These are phyloP conservation scores for Salinomyces thailandicus DNA, from an alignment of 2,329 filamentous ascomycete genomes.

Conservation along the genomic window DNA sequence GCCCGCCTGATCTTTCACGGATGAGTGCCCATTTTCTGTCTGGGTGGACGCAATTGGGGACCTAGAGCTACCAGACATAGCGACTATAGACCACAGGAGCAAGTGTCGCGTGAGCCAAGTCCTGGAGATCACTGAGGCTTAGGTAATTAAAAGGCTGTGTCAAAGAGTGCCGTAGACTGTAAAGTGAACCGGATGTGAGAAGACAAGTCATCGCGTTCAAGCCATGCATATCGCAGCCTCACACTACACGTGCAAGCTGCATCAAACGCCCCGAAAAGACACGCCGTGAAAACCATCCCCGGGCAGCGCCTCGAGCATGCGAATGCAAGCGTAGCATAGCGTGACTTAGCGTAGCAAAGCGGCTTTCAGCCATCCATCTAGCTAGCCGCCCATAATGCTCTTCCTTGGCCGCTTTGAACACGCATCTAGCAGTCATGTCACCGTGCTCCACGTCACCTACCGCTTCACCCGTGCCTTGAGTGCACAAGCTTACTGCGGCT, in stretches of 20 bases:
- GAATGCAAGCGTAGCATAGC: background rate
- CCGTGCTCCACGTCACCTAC: background rate
- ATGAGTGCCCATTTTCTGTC: too few relatives aligned
- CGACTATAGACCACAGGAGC: too few relatives aligned
- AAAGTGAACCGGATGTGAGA: too few relatives aligned
- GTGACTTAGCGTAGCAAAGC: too few relatives aligned
- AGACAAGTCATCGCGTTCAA: slow-evolving; percentile 5
- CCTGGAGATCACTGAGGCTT: too few relatives aligned
- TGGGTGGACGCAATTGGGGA: too few relatives aligned
- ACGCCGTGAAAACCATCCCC: slow-evolving; percentile 1
- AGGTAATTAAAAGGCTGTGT: too few relatives aligned
- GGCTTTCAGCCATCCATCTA: background rate
- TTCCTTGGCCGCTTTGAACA: slow-evolving; percentile 3
- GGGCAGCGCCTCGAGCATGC: slow-evolving; percentile 4
- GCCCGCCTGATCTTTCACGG: too few relatives aligned
- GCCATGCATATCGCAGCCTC: slow-evolving; percentile 4
- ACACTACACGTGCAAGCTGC: slow-evolving; percentile 7
- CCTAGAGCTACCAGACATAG: too few relatives aligned
- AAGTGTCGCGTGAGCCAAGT: too few relatives aligned
- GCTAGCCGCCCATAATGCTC: slow-evolving; percentile 1
- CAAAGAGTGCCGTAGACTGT: too few relatives aligned
- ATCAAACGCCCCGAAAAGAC: slow-evolving; percentile 2
- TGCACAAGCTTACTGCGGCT: slow-evolving; percentile 4
- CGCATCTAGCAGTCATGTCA: background rate
- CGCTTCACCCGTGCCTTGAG: background rate